Base-by-base conservation (phyloP, 2,329 filamentous ascomycete species). In the Teratosphaeria epicoccoides region DNA sequence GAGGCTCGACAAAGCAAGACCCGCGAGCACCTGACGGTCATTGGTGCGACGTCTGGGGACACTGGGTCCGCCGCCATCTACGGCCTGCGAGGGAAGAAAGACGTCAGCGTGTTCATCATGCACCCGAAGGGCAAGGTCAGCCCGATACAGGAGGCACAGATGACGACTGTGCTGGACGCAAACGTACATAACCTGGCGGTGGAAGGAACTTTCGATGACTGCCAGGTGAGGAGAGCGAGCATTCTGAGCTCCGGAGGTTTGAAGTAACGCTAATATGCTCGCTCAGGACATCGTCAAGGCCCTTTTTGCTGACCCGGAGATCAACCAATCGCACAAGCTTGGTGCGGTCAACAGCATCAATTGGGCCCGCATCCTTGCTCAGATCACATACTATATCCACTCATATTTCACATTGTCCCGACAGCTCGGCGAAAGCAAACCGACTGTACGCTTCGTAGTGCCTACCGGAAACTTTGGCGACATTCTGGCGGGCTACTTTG, bases 331-430 rank as follows among this genome's bases (percentile, higher is more conserved):
- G 1, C 81, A 91, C 65, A 88, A 88, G 60, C 84, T 97, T 43
- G 91, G 87, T 40, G 91, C 93, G 43, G 88, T 97, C 60, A 97
- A 97, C 76, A 93, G 87, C 45, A 97, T 97, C 73, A 97, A 97
- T 74, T 96, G 85, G 80, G 87, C 90, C 1, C 80, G 93, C 61
- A 97, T 98, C 61, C 79, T 98, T 33, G 91, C 93, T 11, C 93
- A 98, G 73, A 96, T 95, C 58, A 88, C 88, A 55, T 97, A 95
- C 78, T 98, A 95, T 77, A 95, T 96, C 76, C 78, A 93, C 70
- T 83, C 93, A 11, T 97, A 97, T 77, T 95, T 96, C 72, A 75
- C 83, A 12, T 82, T 98, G 28, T 77, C 76, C 55, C 74, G 77
- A 48, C 80, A 80, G 3, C 65, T 78, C 0, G 70, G 73, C 14